Evolutionary conservation across 1,284 basidiomycete species (phyloP).

Genomic region (Irpex sp.): DNA sequence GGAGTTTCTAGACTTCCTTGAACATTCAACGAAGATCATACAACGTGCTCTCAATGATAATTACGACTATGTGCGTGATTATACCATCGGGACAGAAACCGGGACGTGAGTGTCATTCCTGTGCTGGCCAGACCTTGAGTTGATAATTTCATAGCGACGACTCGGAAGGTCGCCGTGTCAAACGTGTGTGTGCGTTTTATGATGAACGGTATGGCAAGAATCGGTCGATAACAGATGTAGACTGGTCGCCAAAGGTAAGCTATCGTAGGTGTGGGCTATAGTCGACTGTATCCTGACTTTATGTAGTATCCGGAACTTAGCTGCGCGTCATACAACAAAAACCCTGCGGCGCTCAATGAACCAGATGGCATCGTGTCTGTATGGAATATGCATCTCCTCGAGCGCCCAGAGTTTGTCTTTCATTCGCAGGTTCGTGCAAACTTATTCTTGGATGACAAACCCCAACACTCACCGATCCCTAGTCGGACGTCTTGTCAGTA

Average conservation of each 20-base stretch:
- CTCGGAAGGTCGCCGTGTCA: constrained; percentile 83
- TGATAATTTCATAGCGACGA: constrained; percentile 60
- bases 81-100: constrained; percentile 79
- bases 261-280: neutral
- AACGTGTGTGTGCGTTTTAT: constrained; percentile 84
- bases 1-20: constrained; percentile 91
- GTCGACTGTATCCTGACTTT: neutral
- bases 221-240: constrained; percentile 91
- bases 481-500: constrained; percentile 97
- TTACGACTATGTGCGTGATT: constrained; percentile 97
- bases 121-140: neutral
- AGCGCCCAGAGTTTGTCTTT: constrained; percentile 96
- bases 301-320: constrained; percentile 90
- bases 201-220: constrained; percentile 89
- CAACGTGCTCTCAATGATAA: constrained; percentile 94
- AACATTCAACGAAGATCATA: constrained; percentile 92
- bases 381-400: constrained; percentile 94
- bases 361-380: constrained; percentile 96
- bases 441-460: neutral
- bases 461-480: constrained; percentile 15
- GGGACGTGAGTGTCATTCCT: constrained; percentile 50
- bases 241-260: constrained; percentile 92
- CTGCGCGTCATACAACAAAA: constrained; percentile 96
- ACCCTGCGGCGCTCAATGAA: constrained; percentile 85
- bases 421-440: constrained; percentile 78